These are phyloP conservation scores for Teratosphaeria zuluensis DNA, from an alignment of 2,329 filamentous ascomycete species.

Conservation along the genomic window DNA sequence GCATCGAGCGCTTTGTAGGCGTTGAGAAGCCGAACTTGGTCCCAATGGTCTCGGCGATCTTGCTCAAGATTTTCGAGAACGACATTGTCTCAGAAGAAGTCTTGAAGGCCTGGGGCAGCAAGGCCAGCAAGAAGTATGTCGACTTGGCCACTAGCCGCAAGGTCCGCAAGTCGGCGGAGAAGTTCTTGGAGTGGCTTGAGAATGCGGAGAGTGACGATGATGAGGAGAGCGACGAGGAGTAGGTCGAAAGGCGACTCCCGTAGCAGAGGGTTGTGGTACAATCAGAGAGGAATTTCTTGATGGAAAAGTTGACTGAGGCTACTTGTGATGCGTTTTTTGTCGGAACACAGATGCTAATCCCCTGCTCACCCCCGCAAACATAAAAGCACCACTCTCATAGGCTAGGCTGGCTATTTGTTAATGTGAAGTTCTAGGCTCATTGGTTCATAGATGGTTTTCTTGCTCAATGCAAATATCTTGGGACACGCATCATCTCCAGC, in stretches of 20 bases:
- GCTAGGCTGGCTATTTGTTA: background rate
- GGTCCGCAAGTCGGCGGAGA: slow-evolving; percentile 87
- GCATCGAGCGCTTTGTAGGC: slow-evolving; percentile 84
- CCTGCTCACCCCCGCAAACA: background rate
- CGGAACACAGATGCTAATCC: background rate
- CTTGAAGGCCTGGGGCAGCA: slow-evolving; percentile 81
- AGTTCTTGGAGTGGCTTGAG: slow-evolving; percentile 67
- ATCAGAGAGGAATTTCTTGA: background rate
- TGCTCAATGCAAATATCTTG: background rate
- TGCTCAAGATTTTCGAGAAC: slow-evolving; percentile 82
- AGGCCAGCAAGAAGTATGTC: slow-evolving; percentile 97
- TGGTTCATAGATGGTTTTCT: background rate
- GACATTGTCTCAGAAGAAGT: slow-evolving; percentile 84
- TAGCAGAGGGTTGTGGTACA: background rate
- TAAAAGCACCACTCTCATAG: background rate
- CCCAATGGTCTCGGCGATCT: slow-evolving; percentile 69
- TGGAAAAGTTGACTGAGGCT: background rate
- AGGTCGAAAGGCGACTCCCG: slow-evolving; percentile 1
- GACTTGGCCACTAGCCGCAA: slow-evolving; percentile 83
- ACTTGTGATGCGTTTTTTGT: background rate
- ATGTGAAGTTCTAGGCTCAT: background rate
- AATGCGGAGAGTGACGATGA: slow-evolving; percentile 21
- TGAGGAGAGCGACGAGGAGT: slow-evolving; percentile 14
- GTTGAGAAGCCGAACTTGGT: slow-evolving; percentile 73
- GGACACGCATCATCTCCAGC: background rate